Evolutionary conservation across 2,329 filamentous ascomycete species (phyloP), one percentile per base, ranked within the genome.

Genomic region (Septoria linicola): DNA sequence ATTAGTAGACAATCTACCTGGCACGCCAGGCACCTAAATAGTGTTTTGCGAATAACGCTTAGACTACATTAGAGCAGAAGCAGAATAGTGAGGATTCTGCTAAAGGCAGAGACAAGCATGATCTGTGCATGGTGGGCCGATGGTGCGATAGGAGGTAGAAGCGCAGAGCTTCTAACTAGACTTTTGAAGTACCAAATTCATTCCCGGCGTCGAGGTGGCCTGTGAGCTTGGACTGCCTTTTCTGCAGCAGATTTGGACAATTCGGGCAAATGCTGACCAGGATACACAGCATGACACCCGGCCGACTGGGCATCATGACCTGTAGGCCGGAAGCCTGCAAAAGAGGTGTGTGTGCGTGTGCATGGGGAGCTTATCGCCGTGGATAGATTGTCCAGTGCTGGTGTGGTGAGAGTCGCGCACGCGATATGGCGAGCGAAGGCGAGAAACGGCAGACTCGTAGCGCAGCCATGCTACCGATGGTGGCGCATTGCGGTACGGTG

Each of bases 1-100:
- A 45, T 45, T 46, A 46, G 42, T 19, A 45, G 42, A 37, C 25
- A 36, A 47, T 47, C 43, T 47, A 47, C 43, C 43, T 47, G 32
- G 43, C 23, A 40, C 43, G 30, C 43, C 32, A 21, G 20, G 27
- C 43, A 16, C 43, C 43, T 34, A 35, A 47, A 47, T 40, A 30
- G 43, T 47, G 32, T 47, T 43, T 27, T 17, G 41, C 41, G 41
- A 43, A 32, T 14, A 43, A 43, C 41, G 41, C 41, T 43, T 43
- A 30, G 41, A 30, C 23, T 43, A 34, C 23, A 43, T 43, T 43
- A 47, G 43, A 47, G 43, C 43, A 14, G 32, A 47, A 47, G 32
- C 31, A 36, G 21, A 37, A 37, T 47, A 47, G 43, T 39, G 42
- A 43, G 41, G 41, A 43, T 43, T 30, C 41, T 43, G 41, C 41